phyloP scores from a whole-genome alignment of 179 eudicot genomes.

The Corrigiola litoralis region DNA sequence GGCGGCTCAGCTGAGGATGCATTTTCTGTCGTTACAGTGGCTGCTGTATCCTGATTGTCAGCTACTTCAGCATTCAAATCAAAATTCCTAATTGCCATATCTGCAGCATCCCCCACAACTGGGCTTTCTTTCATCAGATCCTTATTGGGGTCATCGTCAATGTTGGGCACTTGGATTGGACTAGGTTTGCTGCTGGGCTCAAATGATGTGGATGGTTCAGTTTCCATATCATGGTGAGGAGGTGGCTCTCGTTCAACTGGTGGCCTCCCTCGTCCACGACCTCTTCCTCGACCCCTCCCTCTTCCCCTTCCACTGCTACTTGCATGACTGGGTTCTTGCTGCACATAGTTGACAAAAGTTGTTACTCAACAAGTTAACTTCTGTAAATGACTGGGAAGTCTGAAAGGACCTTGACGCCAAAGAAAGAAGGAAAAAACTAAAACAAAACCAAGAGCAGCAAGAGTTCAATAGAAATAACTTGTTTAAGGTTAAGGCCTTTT shows the following conservation, averaged over 20 bases:
- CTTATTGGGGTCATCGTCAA: slow-evolving; percentile 21
- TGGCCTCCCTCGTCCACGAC: slow-evolving; percentile 43
- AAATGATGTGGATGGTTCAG: slow-evolving; percentile 31
- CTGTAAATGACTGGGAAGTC: too few relatives aligned
- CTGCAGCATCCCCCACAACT: slow-evolving; percentile 22
- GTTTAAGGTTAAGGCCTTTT: too few relatives aligned
- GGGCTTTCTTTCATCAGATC: slow-evolving; percentile 34
- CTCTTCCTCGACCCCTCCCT: slow-evolving; percentile 47
- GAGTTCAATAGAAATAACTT: too few relatives aligned
- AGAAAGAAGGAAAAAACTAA: too few relatives aligned
- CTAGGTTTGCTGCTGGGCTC: slow-evolving; percentile 22
- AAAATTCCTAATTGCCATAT: slow-evolving; percentile 28
- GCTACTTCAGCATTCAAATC: slow-evolving; percentile 38
- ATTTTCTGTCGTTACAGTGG: slow-evolving; percentile 9
- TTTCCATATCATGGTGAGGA: slow-evolving; percentile 31
- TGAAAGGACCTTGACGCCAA: too few relatives aligned
- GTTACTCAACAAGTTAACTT: too few relatives aligned
- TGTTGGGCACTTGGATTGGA: slow-evolving; percentile 22
- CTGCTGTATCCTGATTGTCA: slow-evolving; percentile 25
- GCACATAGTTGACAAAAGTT: slow-evolving; percentile 1
- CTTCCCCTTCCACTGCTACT: slow-evolving; percentile 45
- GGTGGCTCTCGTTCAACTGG: slow-evolving; percentile 31
- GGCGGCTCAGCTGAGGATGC: slow-evolving; percentile 17
- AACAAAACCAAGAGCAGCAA: too few relatives aligned
- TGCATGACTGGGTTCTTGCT: slow-evolving; percentile 41